These are phyloP conservation scores for Argentina anserina DNA, from an alignment of 306 rosid genomes.

Conservation along the genomic window DNA sequence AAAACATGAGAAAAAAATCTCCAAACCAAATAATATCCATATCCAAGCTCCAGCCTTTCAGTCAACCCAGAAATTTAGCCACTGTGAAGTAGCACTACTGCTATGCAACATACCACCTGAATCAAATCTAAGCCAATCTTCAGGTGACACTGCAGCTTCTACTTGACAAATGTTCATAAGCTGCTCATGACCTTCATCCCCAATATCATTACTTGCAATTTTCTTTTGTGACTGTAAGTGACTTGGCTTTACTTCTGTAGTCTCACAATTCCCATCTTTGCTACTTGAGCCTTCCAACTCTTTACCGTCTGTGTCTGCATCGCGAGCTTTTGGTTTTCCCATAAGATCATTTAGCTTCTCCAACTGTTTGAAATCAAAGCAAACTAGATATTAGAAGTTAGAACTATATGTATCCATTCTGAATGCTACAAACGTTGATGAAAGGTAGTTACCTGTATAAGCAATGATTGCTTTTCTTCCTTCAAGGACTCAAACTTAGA, in stretches of 20 bases:
- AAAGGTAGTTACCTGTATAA: conserved; percentile 52
- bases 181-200: conserved; percentile 31
- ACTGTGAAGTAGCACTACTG: conserved; percentile 36
- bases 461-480: conserved; percentile 72
- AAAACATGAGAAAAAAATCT: conserved; percentile 2
- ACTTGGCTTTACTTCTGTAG: conserved; percentile 20
- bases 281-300: conserved; percentile 33
- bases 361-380: conserved; percentile 40
- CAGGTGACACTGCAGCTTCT: conserved; percentile 45
- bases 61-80: conserved; percentile 61
- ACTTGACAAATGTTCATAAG: conserved; percentile 33
- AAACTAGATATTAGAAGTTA: background rate
- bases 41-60: conserved; percentile 19
- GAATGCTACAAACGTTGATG: background rate
- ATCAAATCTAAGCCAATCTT: conserved; percentile 56
- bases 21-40: background rate
- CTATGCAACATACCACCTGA: conserved; percentile 40
- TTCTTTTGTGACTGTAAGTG: conserved; percentile 29
- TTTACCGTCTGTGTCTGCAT: conserved; percentile 21
- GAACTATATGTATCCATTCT: background rate
- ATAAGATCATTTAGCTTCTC: conserved; percentile 47
- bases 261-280: conserved; percentile 28
- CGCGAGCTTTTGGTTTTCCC: conserved; percentile 31
- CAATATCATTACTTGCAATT: conserved; percentile 12
- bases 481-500: conserved; percentile 57